Conservation (phyloP, 2,329 filamentous ascomycete species). For the Aspergillus terreus region DNA sequence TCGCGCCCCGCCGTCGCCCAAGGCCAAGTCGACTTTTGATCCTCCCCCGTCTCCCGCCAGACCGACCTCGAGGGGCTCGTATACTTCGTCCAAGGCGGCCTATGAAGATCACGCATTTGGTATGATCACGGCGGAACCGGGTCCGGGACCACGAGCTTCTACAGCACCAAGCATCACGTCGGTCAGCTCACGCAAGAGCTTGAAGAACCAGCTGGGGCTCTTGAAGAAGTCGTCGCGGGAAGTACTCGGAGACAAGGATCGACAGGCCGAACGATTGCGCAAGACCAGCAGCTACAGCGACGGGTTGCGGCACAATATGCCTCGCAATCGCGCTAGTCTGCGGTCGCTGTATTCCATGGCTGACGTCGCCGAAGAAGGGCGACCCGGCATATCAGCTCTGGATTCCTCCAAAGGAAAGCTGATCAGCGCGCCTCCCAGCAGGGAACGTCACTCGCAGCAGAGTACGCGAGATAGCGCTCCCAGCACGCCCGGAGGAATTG, state of each 20-base stretch:
- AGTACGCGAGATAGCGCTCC: constrained; percentile 21
- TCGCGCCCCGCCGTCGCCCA: constrained; percentile 74
- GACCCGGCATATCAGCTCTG: constrained; percentile 16
- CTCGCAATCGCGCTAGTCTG: constrained; percentile 36
- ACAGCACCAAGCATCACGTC: constrained; percentile 38
- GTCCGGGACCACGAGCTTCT: constrained; percentile 35
- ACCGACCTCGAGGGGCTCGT: constrained; percentile 36
- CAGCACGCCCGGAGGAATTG: constrained; percentile 34
- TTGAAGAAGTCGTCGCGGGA: constrained; percentile 37
- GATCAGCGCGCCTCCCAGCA: constrained; percentile 20
- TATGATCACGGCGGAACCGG: constrained; percentile 39
- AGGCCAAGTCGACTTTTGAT: constrained; percentile 55
- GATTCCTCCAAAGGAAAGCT: constrained; percentile 16
- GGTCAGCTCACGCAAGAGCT: constrained; percentile 37
- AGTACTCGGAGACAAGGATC: constrained; percentile 34
- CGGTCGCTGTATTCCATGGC: constrained; percentile 42
- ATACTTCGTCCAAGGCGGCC: constrained; percentile 29
- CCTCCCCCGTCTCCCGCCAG: constrained; percentile 25
- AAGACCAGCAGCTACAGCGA: constrained; percentile 34
- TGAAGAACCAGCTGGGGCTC: constrained; percentile 32
- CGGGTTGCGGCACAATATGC: constrained; percentile 27
- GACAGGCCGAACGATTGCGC: constrained; percentile 28
- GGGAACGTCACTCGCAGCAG: constrained; percentile 35
- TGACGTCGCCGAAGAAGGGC: constrained; percentile 38
- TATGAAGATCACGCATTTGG: constrained; percentile 37